A percentile compares a stretch with the other conserved stretches of the same genome.
Evolutionary conservation across 1,284 basidiomycete genomes (phyloP).

Genomic region (Takashimella tepidaria): DNA sequence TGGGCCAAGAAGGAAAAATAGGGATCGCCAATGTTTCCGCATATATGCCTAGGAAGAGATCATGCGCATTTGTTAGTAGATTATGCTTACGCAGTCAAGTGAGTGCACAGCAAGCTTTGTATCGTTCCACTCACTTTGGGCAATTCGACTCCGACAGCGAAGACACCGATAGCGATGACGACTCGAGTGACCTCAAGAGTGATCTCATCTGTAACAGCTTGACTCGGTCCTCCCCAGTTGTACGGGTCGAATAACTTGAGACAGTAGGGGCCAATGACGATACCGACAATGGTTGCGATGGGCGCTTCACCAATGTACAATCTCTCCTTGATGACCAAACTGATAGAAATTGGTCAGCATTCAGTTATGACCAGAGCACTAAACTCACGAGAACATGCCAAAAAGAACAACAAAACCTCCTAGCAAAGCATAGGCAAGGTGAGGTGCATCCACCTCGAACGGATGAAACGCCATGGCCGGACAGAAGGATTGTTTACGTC

Average conservation of each 20-base stretch:
- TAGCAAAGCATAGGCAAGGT: slow-evolving; percentile 68
- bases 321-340: slow-evolving; percentile 84
- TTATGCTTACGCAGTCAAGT: background rate
- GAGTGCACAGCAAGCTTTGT: background rate
- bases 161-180: slow-evolving; percentile 93
- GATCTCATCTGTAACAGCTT: slow-evolving; percentile 60
- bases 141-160: slow-evolving; percentile 93
- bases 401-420: slow-evolving; percentile 77
- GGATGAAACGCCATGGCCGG: slow-evolving; percentile 37
- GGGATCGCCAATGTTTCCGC: slow-evolving; percentile 79
- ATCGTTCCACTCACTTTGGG: slow-evolving; percentile 58
- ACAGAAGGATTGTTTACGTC: slow-evolving; percentile 5
- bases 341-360: slow-evolving; percentile 32
- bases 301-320: slow-evolving; percentile 96
- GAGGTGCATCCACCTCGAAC: slow-evolving; percentile 46
- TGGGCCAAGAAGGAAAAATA: slow-evolving; percentile 80
- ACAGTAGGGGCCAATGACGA: slow-evolving; percentile 84
- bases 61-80: no score
- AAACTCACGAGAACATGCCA: slow-evolving; percentile 65
- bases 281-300: slow-evolving; percentile 89
- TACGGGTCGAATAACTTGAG: slow-evolving; percentile 81
- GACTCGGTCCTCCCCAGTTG: slow-evolving; percentile 61
- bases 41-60: slow-evolving; percentile 73
- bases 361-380: no score
- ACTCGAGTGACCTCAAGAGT: slow-evolving; percentile 91